Percentiles rank a stretch among this genome's conserved stretches.
phyloP scores from a whole-genome alignment of 2,329 filamentous ascomycete genomes.

The Aspergillus glaucus region DNA sequence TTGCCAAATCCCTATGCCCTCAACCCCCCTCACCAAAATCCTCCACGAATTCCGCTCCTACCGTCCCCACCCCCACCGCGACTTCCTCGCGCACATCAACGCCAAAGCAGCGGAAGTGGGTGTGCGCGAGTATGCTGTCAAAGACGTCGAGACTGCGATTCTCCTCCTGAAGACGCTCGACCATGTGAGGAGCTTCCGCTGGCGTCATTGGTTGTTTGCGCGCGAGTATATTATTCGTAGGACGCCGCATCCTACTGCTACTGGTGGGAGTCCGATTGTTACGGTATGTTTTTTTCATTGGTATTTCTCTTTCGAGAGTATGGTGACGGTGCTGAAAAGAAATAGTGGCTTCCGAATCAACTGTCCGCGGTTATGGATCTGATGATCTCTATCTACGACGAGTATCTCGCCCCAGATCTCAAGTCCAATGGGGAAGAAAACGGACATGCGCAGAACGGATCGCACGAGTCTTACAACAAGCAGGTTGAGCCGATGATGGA shows the following conservation, averaged over 20 bases:
- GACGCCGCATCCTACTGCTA: slow-evolving; percentile 42
- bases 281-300: slow-evolving; percentile 27
- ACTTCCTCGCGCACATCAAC: slow-evolving; percentile 70
- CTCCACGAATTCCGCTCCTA: slow-evolving; percentile 84
- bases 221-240: slow-evolving; percentile 45
- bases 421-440: slow-evolving; percentile 18
- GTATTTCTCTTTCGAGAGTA: background rate
- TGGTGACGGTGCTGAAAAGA: background rate
- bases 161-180: slow-evolving; percentile 42
- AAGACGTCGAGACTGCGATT: slow-evolving; percentile 36
- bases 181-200: slow-evolving; percentile 45
- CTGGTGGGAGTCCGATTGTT: slow-evolving; percentile 44
- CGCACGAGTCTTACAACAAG: slow-evolving; percentile 25
- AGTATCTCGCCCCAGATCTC: slow-evolving; percentile 26
- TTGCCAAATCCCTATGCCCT: slow-evolving; percentile 77
- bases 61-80: slow-evolving; percentile 78
- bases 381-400: slow-evolving; percentile 42
- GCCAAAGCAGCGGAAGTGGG: slow-evolving; percentile 44
- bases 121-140: slow-evolving; percentile 31
- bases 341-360: slow-evolving; percentile 44
- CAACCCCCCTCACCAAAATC: slow-evolving; percentile 82
- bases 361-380: slow-evolving; percentile 44
- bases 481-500: slow-evolving; percentile 35
- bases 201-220: slow-evolving; percentile 46
- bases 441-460: slow-evolving; percentile 16